These are phyloP conservation scores for Erigeron canadensis DNA, from an alignment of 129 eudicot species.

Conservation along the genomic window DNA sequence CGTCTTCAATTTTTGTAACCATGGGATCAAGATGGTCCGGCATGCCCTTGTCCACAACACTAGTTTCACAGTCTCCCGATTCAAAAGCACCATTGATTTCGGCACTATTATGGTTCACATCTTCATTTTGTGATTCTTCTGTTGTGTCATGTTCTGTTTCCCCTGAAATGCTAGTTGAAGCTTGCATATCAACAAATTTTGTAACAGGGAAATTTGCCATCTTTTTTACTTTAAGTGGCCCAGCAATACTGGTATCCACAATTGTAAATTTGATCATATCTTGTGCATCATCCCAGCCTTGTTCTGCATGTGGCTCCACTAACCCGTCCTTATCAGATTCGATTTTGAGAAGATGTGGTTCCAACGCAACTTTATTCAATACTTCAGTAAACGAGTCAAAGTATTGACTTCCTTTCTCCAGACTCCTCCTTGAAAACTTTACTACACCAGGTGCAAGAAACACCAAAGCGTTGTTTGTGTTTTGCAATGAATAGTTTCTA, in stretches of 20 bases:
- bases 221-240: conserved; percentile 29
- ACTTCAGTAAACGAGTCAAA: conserved; percentile 53
- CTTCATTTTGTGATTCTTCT: conserved; percentile 18
- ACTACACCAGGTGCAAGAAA: conserved; percentile 55
- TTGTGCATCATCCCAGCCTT: conserved; percentile 17
- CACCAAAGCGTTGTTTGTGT: conserved; percentile 33
- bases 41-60: background rate
- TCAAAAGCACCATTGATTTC: background rate
- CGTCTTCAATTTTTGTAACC: conserved; percentile 9
- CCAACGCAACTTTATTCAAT: conserved; percentile 45
- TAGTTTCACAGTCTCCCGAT: background rate
- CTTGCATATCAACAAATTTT: conserved; percentile 10
- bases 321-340: conserved; percentile 31
- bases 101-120: background rate
- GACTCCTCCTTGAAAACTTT: conserved; percentile 48
- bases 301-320: conserved; percentile 4
- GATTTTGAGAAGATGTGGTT: conserved; percentile 46
- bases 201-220: conserved; percentile 26
- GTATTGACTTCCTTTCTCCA: conserved; percentile 46
- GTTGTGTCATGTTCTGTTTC: background rate
- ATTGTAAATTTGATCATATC: conserved; percentile 30
- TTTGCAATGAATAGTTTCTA: conserved; percentile 21
- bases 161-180: background rate
- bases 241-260: conserved; percentile 43
- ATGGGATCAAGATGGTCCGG: conserved; percentile 1